Percentiles rank a stretch among this genome's conserved stretches.
Conservation (phyloP, 768 basidiomycete genomes). For the Favolaschia claudopus region DNA sequence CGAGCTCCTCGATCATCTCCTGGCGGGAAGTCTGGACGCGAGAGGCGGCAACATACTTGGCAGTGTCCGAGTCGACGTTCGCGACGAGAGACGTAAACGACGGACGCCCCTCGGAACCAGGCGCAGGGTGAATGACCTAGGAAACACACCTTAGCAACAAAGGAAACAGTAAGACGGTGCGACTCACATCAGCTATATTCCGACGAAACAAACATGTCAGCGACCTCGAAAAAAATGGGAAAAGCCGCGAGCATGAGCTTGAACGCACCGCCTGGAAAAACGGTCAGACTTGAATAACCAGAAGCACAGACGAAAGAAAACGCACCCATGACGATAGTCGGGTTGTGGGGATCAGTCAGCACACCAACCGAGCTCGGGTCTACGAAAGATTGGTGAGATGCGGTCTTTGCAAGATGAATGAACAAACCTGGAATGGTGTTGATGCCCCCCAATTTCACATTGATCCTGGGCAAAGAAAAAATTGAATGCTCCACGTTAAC, state of each 20-base stretch:
- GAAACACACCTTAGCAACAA: neutral
- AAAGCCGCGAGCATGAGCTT: too few species aligned
- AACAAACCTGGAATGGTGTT: conserved; percentile 82
- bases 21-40: conserved; percentile 29
- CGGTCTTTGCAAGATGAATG: too few species aligned
- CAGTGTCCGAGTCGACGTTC: conserved; percentile 77
- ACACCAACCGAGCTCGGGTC: conserved; percentile 70
- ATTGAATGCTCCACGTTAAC: conserved; percentile 1
- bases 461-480: conserved; percentile 60
- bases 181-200: conserved; percentile 65
- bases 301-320: neutral
- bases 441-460: conserved; percentile 86
- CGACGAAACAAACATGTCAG: conserved; percentile 60
- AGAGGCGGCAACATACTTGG: conserved; percentile 68
- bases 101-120: conserved; percentile 79
- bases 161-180: neutral
- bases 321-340: conserved; percentile 82
- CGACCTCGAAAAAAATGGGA: conserved; percentile 14
- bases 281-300: neutral
- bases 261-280: conserved; percentile 7
- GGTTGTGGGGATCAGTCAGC: conserved; percentile 73
- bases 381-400: too few species aligned
- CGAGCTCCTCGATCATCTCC: conserved; percentile 80
- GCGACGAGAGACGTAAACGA: conserved; percentile 85
- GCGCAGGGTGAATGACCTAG: conserved; percentile 78